These are phyloP conservation scores for Sisymbrium irio DNA, from an alignment of 345 rosid genomes.

Conservation along the genomic window DNA sequence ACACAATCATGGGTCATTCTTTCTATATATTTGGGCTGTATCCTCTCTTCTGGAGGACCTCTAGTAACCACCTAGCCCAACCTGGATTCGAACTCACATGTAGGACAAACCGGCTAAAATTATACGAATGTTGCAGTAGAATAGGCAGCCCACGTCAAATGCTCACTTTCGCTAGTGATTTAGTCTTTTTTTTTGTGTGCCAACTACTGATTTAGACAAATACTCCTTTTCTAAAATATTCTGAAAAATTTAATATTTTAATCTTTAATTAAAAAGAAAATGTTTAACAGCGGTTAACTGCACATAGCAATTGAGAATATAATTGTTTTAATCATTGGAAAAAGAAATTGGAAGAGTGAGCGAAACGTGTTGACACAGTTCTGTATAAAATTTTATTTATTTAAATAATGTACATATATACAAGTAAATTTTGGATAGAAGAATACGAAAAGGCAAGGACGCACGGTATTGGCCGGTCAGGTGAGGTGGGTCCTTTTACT, in stretches of 20 bases:
- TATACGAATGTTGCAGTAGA: too few relatives aligned
- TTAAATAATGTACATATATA: not conserved
- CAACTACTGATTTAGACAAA: too few relatives aligned
- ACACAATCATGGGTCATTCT: not conserved
- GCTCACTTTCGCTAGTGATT: too few relatives aligned
- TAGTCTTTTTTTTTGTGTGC: too few relatives aligned
- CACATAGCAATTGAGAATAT: conserved; percentile 18
- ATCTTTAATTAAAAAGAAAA: not conserved
- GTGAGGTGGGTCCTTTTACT: conserved; percentile 32
- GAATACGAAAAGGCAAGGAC: conserved; percentile 32
- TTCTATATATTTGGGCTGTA: not conserved
- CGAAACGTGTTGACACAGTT: conserved; percentile 17
- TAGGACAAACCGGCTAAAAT: too few relatives aligned
- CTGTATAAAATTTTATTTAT: not conserved
- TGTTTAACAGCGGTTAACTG: conserved; percentile 23
- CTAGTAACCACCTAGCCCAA: not conserved
- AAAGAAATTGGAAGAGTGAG: conserved; percentile 21
- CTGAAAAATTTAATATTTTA: too few relatives aligned
- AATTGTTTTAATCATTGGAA: conserved; percentile 28
- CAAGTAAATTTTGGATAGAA: conserved; percentile 20
- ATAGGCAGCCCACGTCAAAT: not conserved
- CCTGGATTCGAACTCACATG: not conserved
- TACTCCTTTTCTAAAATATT: too few relatives aligned
- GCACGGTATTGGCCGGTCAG: conserved; percentile 33
- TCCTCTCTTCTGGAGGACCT: too few relatives aligned